Base-by-base conservation (phyloP, 2,329 filamentous ascomycete species). In the Claviceps pazoutovae region DNA sequence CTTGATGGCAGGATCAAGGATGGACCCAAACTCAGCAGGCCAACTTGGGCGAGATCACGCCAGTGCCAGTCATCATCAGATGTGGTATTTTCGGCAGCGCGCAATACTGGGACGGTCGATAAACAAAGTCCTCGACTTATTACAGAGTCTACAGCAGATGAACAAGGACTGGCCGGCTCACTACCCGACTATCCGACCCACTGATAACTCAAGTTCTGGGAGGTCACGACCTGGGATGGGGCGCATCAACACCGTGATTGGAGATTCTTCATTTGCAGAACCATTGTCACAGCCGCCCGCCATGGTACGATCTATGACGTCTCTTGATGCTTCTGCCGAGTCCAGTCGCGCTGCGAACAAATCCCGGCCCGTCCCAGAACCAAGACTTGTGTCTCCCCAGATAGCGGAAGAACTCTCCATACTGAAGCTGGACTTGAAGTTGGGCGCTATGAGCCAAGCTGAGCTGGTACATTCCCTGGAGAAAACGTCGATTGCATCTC, bases 391-490 rank as follows among this genome's bases (percentile, higher is more conserved):
- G 55, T 88, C 88, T 1, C 88, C 89, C 34, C 88, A 97, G 66
- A 89, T 97, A 56, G 88, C 90, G 3, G 88, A 95, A 58, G 90
- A 98, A 62, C 96, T 97, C 60, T 97, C 91, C 0, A 84, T 98
- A 36, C 70, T 98, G 57, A 98, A 97, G 70, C 74, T 98, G 55
- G 93, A 98, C 65, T 71, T 98, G 53, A 95, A 96, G 69, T 77
- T 98, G 51, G 90, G 91, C 36, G 75, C 86, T 5, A 67, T 95
- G 48, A 86, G 89, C 55, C 93, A 97, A 63, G 79, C 87, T 0
- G 90, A 97, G 62, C 74, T 97, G 17, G 90, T 97, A 8, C 91
- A 97, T 67, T 97, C 93, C 1, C 69, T 98, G 48, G 91, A 97
- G 60, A 97, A 96, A 69, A 76, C 76, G 14, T 95, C 91, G 1